Evolutionary conservation across 192 early-diverging fungal genomes (phyloP), one percentile per base, ranked within the genome.

Genomic region (Linnemannia exigua): DNA sequence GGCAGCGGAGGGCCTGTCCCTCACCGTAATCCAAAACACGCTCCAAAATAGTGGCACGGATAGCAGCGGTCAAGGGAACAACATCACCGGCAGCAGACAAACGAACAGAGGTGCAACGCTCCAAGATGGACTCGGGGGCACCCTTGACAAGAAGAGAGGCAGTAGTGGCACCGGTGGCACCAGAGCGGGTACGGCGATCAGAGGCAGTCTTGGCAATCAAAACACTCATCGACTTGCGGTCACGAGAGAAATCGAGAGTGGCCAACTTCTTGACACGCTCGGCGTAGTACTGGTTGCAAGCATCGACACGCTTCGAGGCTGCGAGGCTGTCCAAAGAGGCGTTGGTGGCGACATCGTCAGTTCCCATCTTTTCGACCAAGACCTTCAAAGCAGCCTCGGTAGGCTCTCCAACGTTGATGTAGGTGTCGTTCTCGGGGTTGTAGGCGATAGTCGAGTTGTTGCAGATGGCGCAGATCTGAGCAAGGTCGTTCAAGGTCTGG

Each of bases 211-310:
- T 74, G 70, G 82, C 44, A 5, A 97, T 95, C 36, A 99, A 79
- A 17, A 99, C 97, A 28, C 96, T 96, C 99, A 99, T 99, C 54
- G 97, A 97, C 91, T 99, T 99, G 88, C 99, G 94, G 86, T 99
- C 97, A 79, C 98, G 95, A 22, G 97, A 94, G 82, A 99, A 99
- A 88, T 99, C 99, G 48, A 99, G 91, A 15, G 95, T 97, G 77
- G 81, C 90, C 7, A 88, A 69, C 68, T 79, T 77, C 36, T 70
- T 84, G 63, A 90, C 72, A 41, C 96, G 95, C 51, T 91, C 86
- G 81, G 78, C 91, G 76, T 94, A 90, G 88, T 95, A 94, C 77
- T 95, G 91, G 91, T 94, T 94, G 79, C 92, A 95, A 79, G 91
- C 95, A 83, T 88, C 93, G 58, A 89, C 92, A 74, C 92, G 94